Base-by-base conservation (phyloP, 306 rosid genomes). In the Comarum palustre region DNA sequence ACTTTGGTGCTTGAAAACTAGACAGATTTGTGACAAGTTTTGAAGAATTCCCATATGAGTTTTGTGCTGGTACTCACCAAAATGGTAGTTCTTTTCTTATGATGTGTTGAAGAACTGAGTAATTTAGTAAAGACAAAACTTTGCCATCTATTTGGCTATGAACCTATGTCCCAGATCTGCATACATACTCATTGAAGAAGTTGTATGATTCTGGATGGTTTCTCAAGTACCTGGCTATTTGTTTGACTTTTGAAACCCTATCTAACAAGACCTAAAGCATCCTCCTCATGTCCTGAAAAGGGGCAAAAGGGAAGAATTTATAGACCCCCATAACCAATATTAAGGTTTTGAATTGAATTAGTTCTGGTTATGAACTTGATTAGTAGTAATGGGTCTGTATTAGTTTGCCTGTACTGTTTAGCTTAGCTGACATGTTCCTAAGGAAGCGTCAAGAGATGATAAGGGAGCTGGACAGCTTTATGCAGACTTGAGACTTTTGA, bases 381-480 rank as follows among this genome's bases (percentile, higher is more conserved):
- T 36, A 59, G 34, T 4, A 57, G 34, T 59, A 6, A 59, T 39
- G 50, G 48, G 50, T 4, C 41, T 61, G 41, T 8, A 8, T 24
- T 55, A 55, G 6, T 27, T 69, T 42, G 32, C 39, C 69, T 66
- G 51, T 47, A 69, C 74, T 27, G 36, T 57, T 41, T 54, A 54
- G 68, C 69, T 77, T 57, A 34, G 69, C 71, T 79, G 60, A 65
- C 71, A 41, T 32, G 41, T 73, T 69, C 39, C 22, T 9, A 27
- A 70, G 77, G 75, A 87, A 72, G 67, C 42, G 84, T 83, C 66
- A 79, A 80, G 75, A 69, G 57, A 36, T 68, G 73, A 58, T 65
- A 72, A 83, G 79, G 84, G 85, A 79, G 80, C 69, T 31, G 31
- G 86, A 81, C 87, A 85, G 78, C 88, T 79, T 80, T 83, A 20